Conservation (phyloP, 1,284 basidiomycete genomes). For the Cutaneotrichosporon sp. region DNA sequence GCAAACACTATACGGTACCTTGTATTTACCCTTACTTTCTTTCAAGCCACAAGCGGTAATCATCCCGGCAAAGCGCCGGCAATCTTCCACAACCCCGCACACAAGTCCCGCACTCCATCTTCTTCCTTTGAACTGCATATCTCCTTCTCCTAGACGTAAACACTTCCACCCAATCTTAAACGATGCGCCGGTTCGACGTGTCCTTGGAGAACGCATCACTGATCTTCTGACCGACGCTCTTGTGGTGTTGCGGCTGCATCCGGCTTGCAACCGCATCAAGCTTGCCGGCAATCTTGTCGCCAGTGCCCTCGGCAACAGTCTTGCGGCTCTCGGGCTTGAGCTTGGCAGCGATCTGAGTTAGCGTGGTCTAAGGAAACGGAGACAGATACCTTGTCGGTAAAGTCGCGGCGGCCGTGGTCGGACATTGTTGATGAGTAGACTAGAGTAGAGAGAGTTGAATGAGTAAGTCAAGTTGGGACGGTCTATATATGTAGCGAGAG, state of each 20-base stretch:
- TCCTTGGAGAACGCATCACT: conserved; percentile 36
- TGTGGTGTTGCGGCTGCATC: conserved; percentile 41
- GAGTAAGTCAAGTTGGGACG: background rate
- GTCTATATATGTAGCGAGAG: too few species aligned
- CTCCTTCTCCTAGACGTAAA: too few species aligned
- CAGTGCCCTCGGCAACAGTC: conserved; percentile 44
- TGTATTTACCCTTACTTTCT: too few species aligned
- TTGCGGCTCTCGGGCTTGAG: conserved; percentile 51
- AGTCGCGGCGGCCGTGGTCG: conserved; percentile 40
- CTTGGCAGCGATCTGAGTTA: conserved; percentile 30
- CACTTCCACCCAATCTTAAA: too few species aligned
- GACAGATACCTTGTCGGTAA: conserved; percentile 42
- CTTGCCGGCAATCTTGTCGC: conserved; percentile 41
- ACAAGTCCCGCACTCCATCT: too few species aligned
- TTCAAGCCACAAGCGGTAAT: too few species aligned
- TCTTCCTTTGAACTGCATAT: too few species aligned
- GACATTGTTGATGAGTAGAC: conserved; percentile 17
- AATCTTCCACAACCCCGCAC: too few species aligned
- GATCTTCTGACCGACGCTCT: conserved; percentile 48
- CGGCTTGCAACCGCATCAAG: conserved; percentile 44
- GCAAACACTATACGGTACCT: too few species aligned
- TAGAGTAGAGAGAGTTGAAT: conserved; percentile 4
- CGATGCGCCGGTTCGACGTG: conserved; percentile 20
- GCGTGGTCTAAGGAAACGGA: background rate
- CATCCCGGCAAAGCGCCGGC: too few species aligned